Evolutionary conservation across 2,329 filamentous ascomycete genomes (phyloP).

Genomic region (Alternaria conjuncta): DNA sequence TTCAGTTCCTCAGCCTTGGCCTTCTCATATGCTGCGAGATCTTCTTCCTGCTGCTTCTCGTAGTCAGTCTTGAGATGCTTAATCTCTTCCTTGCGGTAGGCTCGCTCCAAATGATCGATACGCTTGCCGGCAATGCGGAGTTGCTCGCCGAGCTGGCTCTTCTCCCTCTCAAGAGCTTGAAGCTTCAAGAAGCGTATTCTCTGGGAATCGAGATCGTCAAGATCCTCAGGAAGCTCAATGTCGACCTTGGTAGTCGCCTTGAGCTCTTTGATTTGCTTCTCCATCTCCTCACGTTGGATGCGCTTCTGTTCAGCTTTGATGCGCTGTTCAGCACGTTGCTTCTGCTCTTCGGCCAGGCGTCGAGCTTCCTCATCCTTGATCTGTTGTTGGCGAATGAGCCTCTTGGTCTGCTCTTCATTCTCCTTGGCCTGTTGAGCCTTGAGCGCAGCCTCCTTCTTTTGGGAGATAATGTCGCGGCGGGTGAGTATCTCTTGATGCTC

Average conservation of each 20-base stretch:
- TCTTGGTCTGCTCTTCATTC: slow-evolving; percentile 89
- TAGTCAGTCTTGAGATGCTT: slow-evolving; percentile 92
- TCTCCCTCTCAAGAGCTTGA: slow-evolving; percentile 94
- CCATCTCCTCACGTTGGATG: slow-evolving; percentile 61
- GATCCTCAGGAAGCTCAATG: slow-evolving; percentile 80
- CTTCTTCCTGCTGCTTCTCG: slow-evolving; percentile 77
- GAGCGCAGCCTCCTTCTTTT: slow-evolving; percentile 95
- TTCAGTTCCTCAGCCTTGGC: slow-evolving; percentile 77
- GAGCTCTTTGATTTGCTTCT: slow-evolving; percentile 93
- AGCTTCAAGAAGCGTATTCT: slow-evolving; percentile 94
- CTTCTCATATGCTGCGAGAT: slow-evolving; percentile 80
- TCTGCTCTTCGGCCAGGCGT: slow-evolving; percentile 89
- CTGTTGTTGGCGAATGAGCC: slow-evolving; percentile 84
- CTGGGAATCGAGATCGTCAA: slow-evolving; percentile 64
- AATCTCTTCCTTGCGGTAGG: slow-evolving; percentile 91
- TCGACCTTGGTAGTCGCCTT: slow-evolving; percentile 91
- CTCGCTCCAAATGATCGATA: slow-evolving; percentile 95
- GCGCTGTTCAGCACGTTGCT: slow-evolving; percentile 87
- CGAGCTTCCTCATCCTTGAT: slow-evolving; percentile 88
- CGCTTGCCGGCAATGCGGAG: slow-evolving; percentile 92
- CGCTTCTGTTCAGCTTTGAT: slow-evolving; percentile 65
- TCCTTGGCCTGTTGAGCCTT: slow-evolving; percentile 87
- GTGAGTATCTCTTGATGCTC: slow-evolving; percentile 86
- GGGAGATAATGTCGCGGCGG: slow-evolving; percentile 89
- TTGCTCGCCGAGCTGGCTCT: slow-evolving; percentile 92